These are phyloP conservation scores for Silybum marianum DNA, from an alignment of 129 eudicot genomes.

Conservation along the genomic window DNA sequence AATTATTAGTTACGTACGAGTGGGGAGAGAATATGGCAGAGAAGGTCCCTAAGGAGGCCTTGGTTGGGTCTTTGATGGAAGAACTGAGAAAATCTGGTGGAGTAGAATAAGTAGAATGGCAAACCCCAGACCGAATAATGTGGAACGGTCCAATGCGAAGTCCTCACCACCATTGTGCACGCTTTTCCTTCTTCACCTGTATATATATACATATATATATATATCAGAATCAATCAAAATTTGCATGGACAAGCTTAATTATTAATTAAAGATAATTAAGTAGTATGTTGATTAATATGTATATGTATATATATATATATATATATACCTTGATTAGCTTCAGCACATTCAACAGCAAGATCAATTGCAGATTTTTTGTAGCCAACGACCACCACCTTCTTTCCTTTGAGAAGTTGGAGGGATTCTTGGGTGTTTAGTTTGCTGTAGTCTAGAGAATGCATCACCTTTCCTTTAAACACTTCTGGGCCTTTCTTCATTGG, in stretches of 20 bases:
- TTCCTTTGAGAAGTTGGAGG: constrained; percentile 45
- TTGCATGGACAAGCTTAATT: background rate
- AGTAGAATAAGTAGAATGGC: constrained; percentile 74
- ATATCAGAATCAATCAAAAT: background rate
- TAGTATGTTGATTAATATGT: background rate
- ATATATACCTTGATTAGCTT: constrained; percentile 66
- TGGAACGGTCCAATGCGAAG: constrained; percentile 80
- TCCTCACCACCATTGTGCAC: constrained; percentile 69
- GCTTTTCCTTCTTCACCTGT: constrained; percentile 62
- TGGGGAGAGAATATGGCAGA: constrained; percentile 57
- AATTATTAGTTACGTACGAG: constrained; percentile 29
- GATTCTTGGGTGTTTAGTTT: constrained; percentile 53
- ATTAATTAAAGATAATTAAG: too few relatives aligned
- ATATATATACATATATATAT: background rate
- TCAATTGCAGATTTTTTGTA: constrained; percentile 87
- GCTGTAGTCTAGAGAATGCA: constrained; percentile 70
- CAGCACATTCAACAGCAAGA: constrained; percentile 77
- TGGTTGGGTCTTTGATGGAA: constrained; percentile 74
- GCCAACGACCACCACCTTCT: constrained; percentile 67
- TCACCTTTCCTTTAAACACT: constrained; percentile 57
- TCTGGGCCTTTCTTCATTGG: constrained; percentile 66
- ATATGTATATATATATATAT: background rate
- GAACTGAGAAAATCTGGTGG: constrained; percentile 75
- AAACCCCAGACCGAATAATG: constrained; percentile 77
- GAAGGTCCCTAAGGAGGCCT: constrained; percentile 48